phyloP scores from a whole-genome alignment of 2,329 filamentous ascomycete genomes.

The Macrophomina phaseolina region DNA sequence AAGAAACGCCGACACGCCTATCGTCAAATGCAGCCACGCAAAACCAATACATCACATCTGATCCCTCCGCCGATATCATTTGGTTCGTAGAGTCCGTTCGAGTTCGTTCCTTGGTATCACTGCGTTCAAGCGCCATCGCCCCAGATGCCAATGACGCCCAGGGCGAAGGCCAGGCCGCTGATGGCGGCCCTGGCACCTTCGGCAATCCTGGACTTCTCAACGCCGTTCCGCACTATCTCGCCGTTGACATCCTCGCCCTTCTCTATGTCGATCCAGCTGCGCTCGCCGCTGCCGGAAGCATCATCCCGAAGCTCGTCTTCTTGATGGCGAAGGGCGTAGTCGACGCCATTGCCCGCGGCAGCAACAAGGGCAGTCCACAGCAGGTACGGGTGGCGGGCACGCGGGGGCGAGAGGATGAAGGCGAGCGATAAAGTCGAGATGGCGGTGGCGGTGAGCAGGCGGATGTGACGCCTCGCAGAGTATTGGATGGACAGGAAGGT shows the following conservation, averaged over 20 bases:
- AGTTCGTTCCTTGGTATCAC: background rate
- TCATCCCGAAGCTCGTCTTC: constrained; percentile 18
- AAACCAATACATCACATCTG: background rate
- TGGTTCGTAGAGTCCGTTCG: constrained; percentile 1
- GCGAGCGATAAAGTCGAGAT: constrained; percentile 76
- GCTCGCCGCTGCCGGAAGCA: constrained; percentile 30
- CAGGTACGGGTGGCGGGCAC: constrained; percentile 84
- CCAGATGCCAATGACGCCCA: constrained; percentile 57
- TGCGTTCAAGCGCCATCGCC: constrained; percentile 48
- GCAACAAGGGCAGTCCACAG: constrained; percentile 80
- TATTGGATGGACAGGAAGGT: constrained; percentile 65
- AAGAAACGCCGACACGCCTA: constrained; percentile 17
- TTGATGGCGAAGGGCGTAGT: constrained; percentile 39
- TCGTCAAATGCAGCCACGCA: background rate
- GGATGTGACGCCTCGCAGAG: constrained; percentile 69
- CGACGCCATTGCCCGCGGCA: constrained; percentile 49
- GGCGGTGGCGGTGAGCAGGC: constrained; percentile 71
- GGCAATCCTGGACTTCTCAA: constrained; percentile 49
- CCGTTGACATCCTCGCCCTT: constrained; percentile 54
- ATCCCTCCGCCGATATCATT: background rate
- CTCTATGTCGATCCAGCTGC: constrained; percentile 32
- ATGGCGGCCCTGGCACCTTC: constrained; percentile 52
- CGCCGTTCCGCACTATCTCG: constrained; percentile 54
- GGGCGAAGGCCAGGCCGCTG: constrained; percentile 51
- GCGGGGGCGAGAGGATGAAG: constrained; percentile 75